These are phyloP conservation scores for Fusarium sp. DNA, from an alignment of 2,329 filamentous ascomycete species.

Conservation along the genomic window DNA sequence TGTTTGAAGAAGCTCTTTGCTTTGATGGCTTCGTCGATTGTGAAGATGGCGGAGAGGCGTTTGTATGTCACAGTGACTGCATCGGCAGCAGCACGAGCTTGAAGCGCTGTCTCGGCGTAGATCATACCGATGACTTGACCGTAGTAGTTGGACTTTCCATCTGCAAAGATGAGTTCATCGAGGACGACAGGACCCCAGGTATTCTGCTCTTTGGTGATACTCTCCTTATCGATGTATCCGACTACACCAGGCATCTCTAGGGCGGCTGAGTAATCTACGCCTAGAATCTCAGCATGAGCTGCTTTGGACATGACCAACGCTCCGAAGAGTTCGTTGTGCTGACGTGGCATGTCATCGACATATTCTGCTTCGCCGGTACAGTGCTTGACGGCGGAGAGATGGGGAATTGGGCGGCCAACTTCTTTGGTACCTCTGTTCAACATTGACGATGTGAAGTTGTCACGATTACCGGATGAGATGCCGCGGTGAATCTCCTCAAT, in stretches of 20 bases:
- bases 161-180: not conserved
- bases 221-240: not conserved
- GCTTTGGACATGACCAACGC: not conserved
- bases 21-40: constrained; percentile 3
- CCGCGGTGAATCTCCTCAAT: not conserved
- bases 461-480: not conserved
- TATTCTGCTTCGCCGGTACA: not conserved
- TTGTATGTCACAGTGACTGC: not conserved
- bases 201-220: not conserved
- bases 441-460: not conserved
- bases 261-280: not conserved
- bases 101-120: constrained; percentile 1
- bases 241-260: not conserved
- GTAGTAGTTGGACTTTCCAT: not conserved
- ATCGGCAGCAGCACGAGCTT: not conserved
- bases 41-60: not conserved
- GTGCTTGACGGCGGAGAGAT: not conserved
- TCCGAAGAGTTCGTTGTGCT: not conserved
- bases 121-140: constrained; percentile 1
- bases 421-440: not conserved
- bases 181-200: not conserved
- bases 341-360: not conserved
- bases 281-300: not conserved
- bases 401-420: not conserved
- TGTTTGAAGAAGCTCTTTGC: not conserved